Evolutionary conservation across 129 eudicot species (phyloP).

Genomic region (Flaveria bidentis): DNA sequence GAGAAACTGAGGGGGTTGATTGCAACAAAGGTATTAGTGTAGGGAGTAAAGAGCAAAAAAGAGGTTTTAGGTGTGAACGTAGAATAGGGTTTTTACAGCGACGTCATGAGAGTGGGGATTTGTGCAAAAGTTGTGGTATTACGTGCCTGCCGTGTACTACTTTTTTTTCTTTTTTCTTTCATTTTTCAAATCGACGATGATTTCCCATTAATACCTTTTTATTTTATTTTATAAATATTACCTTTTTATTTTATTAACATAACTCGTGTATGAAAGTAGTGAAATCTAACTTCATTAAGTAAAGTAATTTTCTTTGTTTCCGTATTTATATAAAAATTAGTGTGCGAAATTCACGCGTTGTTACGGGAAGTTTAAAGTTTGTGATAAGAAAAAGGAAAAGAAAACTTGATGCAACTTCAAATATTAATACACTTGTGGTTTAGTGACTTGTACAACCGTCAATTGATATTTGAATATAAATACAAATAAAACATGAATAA

Average conservation of each 20-base stretch:
- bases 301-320: no score
- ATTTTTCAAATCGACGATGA: not conserved
- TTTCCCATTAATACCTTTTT: not conserved
- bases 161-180: constrained; percentile 2
- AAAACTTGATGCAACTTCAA: no score
- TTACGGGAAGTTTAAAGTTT: no score
- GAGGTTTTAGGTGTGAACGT: constrained; percentile 12
- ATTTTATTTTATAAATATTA: no score
- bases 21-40: not conserved
- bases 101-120: constrained; percentile 28
- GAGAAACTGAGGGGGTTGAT: not conserved
- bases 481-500: no score
- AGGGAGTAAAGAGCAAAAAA: not conserved
- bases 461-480: no score
- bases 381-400: no score
- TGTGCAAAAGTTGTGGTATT: constrained; percentile 34
- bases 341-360: no score
- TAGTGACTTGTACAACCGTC: no score
- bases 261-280: not conserved
- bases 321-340: no score
- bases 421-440: no score
- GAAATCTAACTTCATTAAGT: no score
- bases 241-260: not conserved
- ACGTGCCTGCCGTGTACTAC: constrained; percentile 31
- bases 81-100: constrained; percentile 33